Base-by-base conservation (phyloP, 495 filamentous ascomycete genomes). In the Entonaema liquescens region DNA sequence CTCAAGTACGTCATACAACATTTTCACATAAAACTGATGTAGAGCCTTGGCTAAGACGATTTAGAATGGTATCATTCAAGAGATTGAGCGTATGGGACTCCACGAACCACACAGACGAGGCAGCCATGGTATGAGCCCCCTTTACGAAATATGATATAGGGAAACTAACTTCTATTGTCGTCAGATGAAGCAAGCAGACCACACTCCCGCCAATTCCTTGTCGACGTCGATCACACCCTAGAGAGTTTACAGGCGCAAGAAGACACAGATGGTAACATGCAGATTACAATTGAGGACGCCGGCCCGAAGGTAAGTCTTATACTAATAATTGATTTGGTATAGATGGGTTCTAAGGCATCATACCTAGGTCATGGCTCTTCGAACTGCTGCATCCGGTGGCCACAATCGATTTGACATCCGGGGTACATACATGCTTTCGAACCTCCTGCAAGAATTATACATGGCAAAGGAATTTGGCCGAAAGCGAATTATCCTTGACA, bases 201-300 rank as follows among this genome's bases (percentile, higher is more conserved):
- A 26, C 78, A 83, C 56, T 84, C 87, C 26, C 90, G 91, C 57
- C 88, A 89, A 68, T 94, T 93, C 80, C 85, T 93, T 8, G 86
- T 95, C 77, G 83, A 91, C 55, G 93, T 97, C 62, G 89, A 94
- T 13, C 80, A 86, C 17, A 95, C 93, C 0, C 83, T 95, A 19
- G 81, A 90, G 52, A 85, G 83, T 26, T 84, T 99, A 26, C 82
- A 92, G 29, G 85, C 87, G 38, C 89, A 91, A 56, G 95, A 99
- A 76, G 95, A 98, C 73, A 94, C 93, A 3, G 93, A 99, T 79
- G 81, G 84, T 19, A 97, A 98, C 77, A 90, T 90, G 82, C 93
- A 98, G 79, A 99, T 99, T 76, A 98, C 95, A 5, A 96, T 98
- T 71, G 95, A 98, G 76, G 95, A 98, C 81, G 81, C 84, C 62